Base-by-base conservation (phyloP, 2,329 filamentous ascomycete genomes). In the Aspergillus niger region DNA sequence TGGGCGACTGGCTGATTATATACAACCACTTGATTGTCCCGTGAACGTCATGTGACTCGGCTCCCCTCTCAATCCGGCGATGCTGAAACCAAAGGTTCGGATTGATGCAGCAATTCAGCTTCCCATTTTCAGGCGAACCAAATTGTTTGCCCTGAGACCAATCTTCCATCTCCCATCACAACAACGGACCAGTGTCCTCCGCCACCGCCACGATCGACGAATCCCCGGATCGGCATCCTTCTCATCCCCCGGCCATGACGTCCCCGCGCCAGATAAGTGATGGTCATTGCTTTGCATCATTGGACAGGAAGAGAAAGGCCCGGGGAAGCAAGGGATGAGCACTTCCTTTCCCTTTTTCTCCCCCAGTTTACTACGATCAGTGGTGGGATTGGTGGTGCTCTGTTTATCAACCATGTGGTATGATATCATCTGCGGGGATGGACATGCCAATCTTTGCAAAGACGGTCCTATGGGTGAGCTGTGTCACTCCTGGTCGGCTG, bases 131-230 rank as follows among this genome's bases (percentile, higher is more conserved):
- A 17, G 26, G 38, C 53, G 38, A 56, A 56, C 48, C 44, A 52
- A 10, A 53, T 20, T 44, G 41, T 44, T 44, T 22, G 20, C 15
- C 30, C 24, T 20, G 26, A 26, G 7, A 11, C 32, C 32, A 38
- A n/a, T 55, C 38, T 17, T 43, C 8, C 11, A 36, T 13, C 11
- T 36, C 2, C 32, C 36, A 13, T 8, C 20, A 11, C 36, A 28
- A 17, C 32, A 44, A 20, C 61, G 63, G 63, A 65, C 44, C 41
- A 64, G 47, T 52, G 61, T 65, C 59, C 55, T 63, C 62, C 64
- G 58, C 52, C 49, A 28, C 32, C 17, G n/a, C 24, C 48, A 52
- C 43, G n/a, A 44, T 44, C 1, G 13, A 24, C 22, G 54, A 58
- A 43, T 58, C 59, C 30, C 24, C 20, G 26, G 47, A 30, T 50